Percentiles rank a stretch among this genome's conserved stretches.
Evolutionary conservation across 169 alveolate genomes (phyloP).

Genomic region (Plasmodium ovale): DNA sequence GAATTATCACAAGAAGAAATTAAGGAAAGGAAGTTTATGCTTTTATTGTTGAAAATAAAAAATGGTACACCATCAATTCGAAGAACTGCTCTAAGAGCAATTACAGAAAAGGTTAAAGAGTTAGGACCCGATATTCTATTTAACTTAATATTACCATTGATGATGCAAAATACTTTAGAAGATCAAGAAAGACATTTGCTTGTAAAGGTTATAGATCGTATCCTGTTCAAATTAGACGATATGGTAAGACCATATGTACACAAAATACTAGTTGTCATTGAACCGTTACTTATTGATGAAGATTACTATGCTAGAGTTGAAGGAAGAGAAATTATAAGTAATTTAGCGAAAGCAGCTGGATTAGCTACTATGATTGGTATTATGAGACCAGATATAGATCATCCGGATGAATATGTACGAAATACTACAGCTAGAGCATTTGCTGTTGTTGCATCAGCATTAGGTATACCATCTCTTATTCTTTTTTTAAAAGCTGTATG

Average conservation of each 20-base stretch:
- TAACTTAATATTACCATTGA: conserved; percentile 97
- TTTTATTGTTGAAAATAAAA: conserved; percentile 96
- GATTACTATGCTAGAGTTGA: conserved; percentile 99
- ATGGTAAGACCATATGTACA: conserved; percentile 98
- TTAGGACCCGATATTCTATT: conserved; percentile 98
- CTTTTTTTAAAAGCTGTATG: conserved; percentile 99
- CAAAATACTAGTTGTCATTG: conserved; percentile 98
- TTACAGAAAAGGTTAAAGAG: conserved; percentile 97
- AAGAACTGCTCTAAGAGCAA: conserved; percentile 94
- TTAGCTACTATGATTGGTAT: conserved; percentile 99
- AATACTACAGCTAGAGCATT: conserved; percentile 99
- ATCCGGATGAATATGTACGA: conserved; percentile 99
- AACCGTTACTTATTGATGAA: conserved; percentile 99
- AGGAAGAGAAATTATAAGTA: conserved; percentile 98
- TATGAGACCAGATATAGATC: conserved; percentile 99
- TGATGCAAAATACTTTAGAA: conserved; percentile 98
- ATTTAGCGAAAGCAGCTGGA: conserved; percentile 97
- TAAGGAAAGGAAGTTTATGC: conserved; percentile 96
- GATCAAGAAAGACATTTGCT: conserved; percentile 98
- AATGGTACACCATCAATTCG: conserved; percentile 99
- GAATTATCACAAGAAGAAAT: conserved; percentile 95
- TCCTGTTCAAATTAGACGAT: conserved; percentile 96
- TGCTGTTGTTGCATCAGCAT: conserved; percentile 99
- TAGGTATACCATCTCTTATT: conserved; percentile 97
- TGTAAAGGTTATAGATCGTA: conserved; percentile 98